Percentiles rank a stretch among this genome's conserved stretches.
phyloP scores from a whole-genome alignment of 177 flowering plant species.

The Telopea speciosissima region DNA sequence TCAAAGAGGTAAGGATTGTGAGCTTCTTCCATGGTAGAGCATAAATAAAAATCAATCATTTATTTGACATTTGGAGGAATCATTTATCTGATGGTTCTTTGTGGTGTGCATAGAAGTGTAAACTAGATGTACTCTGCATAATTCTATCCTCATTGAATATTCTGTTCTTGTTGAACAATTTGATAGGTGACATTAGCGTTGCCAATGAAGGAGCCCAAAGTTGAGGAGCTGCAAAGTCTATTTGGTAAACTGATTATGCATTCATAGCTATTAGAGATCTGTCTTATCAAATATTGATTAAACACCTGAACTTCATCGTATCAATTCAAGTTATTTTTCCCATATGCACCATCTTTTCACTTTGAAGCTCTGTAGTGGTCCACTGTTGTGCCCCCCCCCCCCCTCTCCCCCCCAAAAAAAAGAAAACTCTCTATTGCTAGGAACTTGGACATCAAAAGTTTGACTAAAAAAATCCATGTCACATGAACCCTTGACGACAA shows the following conservation, averaged over 20 bases:
- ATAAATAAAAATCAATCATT: neutral
- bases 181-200: constrained; percentile 67
- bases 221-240: constrained; percentile 34
- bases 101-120: too few relatives aligned
- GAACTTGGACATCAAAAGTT: too few relatives aligned
- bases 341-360: neutral
- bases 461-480: too few relatives aligned
- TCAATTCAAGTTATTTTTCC: neutral
- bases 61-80: neutral
- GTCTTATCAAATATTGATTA: constrained; percentile 3
- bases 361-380: too few relatives aligned
- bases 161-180: neutral
- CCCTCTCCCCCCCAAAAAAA: too few relatives aligned
- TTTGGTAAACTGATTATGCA: constrained; percentile 29
- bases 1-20: constrained; percentile 71
- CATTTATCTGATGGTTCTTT: neutral
- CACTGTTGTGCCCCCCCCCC: too few relatives aligned
- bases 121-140: too few relatives aligned
- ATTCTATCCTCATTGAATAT: too few relatives aligned
- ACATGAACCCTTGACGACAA: neutral
- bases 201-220: constrained; percentile 29
- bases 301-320: neutral
- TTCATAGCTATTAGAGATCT: constrained; percentile 12
- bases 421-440: too few relatives aligned
- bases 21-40: neutral